These are phyloP conservation scores for Raphanus raphanistrum DNA, from an alignment of 345 rosid species.

Conservation along the genomic window DNA sequence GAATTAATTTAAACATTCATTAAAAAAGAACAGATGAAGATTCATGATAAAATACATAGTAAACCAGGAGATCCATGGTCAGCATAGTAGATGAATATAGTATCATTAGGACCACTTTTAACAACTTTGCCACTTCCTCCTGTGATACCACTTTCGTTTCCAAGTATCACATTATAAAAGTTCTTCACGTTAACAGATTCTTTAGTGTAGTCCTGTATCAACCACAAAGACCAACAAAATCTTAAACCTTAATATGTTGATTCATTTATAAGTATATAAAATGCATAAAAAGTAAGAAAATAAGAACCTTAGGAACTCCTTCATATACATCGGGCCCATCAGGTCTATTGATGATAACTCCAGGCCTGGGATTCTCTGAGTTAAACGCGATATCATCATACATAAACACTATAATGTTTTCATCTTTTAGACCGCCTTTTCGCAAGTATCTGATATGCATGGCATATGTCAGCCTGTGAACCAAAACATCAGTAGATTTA, in stretches of 20 bases:
- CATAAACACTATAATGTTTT: constrained; percentile 80
- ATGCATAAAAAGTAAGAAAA: background rate
- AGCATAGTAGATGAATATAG: constrained; percentile 56
- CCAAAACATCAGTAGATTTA: background rate
- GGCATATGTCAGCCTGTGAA: constrained; percentile 69
- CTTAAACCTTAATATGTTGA: background rate
- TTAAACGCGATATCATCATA: constrained; percentile 67
- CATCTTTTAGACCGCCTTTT: constrained; percentile 61
- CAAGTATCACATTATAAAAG: constrained; percentile 54
- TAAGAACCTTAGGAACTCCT: constrained; percentile 65
- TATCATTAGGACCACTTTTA: constrained; percentile 55
- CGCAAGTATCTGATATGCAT: constrained; percentile 63
- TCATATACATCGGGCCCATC: constrained; percentile 56
- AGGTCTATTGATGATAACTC: constrained; percentile 61
- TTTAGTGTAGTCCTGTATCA: constrained; percentile 56
- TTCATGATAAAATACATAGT: constrained; percentile 30
- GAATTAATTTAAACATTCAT: too few species aligned
- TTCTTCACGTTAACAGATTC: constrained; percentile 43
- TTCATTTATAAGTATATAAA: background rate
- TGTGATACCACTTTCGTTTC: constrained; percentile 49
- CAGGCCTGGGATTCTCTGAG: constrained; percentile 56
- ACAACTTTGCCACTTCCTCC: constrained; percentile 76
- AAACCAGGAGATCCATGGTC: constrained; percentile 66
- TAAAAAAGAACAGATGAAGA: background rate
- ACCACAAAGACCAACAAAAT: background rate